phyloP scores from a whole-genome alignment of 331 rosid species.

The Dryas integrifolia region DNA sequence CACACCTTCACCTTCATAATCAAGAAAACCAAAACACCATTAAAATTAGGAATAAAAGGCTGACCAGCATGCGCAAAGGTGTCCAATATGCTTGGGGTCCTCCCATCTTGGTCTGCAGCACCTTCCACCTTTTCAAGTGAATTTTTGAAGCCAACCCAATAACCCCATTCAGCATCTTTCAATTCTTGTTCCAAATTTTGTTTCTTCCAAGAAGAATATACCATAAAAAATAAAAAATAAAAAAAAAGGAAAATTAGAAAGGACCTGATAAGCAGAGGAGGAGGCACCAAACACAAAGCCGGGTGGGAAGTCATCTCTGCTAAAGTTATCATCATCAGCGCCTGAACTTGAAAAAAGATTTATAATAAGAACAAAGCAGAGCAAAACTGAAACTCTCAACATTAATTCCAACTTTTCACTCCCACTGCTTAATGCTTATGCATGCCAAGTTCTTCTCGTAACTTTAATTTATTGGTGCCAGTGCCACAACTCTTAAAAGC shows the following conservation, averaged over 20 bases:
- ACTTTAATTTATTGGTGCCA: too few relatives aligned
- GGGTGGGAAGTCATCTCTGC: constrained; percentile 35
- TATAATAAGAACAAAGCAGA: neutral
- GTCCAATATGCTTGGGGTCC: constrained; percentile 72
- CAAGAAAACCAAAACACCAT: too few relatives aligned
- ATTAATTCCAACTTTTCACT: neutral
- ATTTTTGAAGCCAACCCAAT: neutral
- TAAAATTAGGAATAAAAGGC: neutral
- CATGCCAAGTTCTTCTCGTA: too few relatives aligned
- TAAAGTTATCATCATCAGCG: neutral
- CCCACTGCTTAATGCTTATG: too few relatives aligned
- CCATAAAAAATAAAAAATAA: neutral
- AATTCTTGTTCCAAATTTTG: neutral
- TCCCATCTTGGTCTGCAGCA: constrained; percentile 71
- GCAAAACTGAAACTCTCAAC: neutral
- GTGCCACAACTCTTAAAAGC: too few relatives aligned
- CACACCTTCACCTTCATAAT: too few relatives aligned
- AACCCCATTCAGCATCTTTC: neutral
- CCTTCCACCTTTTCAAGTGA: constrained; percentile 53
- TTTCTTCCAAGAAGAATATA: neutral
- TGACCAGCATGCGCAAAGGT: constrained; percentile 55
- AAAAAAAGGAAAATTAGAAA: neutral
- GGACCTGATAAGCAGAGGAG: constrained; percentile 40
- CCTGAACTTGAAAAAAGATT: neutral
- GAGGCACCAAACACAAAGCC: constrained; percentile 38